These are phyloP conservation scores for Podaxis pistillaris DNA, from an alignment of 768 basidiomycete species.

Conservation along the genomic window DNA sequence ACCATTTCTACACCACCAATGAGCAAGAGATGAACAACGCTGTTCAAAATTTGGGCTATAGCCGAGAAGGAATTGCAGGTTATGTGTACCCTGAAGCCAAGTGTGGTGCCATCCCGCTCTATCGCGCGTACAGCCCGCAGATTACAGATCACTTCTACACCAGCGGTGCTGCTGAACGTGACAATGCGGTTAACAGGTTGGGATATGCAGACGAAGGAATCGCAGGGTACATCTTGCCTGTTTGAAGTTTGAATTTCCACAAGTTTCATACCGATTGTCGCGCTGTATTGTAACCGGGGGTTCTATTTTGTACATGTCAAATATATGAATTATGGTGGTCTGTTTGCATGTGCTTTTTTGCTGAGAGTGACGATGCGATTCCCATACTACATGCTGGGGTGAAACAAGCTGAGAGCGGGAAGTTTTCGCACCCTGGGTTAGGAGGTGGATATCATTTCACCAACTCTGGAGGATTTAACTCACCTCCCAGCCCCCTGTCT, in stretches of 20 bases:
- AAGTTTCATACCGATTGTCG: neutral
- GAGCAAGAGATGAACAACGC: neutral
- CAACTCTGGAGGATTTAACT: too few species aligned
- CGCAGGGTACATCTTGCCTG: neutral
- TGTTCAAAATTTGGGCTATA: neutral
- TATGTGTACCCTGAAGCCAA: neutral
- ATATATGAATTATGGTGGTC: too few species aligned
- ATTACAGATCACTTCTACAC: neutral
- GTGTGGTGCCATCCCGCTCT: neutral
- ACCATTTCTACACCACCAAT: constrained; percentile 16
- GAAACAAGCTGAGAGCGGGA: too few species aligned
- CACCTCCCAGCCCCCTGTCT: too few species aligned
- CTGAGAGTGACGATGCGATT: too few species aligned
- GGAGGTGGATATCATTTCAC: too few species aligned
- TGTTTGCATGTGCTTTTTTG: too few species aligned
- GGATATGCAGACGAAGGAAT: neutral
- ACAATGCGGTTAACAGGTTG: neutral
- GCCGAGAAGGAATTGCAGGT: neutral
- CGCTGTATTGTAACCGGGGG: too few species aligned
- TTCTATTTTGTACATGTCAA: too few species aligned
- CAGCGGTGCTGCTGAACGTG: neutral
- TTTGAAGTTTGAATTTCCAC: neutral
- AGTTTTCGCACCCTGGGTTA: too few species aligned
- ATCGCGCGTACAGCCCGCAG: neutral
- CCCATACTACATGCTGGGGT: too few species aligned